These are phyloP conservation scores for Murraya koenigii DNA, from an alignment of 345 rosid species.

Conservation along the genomic window DNA sequence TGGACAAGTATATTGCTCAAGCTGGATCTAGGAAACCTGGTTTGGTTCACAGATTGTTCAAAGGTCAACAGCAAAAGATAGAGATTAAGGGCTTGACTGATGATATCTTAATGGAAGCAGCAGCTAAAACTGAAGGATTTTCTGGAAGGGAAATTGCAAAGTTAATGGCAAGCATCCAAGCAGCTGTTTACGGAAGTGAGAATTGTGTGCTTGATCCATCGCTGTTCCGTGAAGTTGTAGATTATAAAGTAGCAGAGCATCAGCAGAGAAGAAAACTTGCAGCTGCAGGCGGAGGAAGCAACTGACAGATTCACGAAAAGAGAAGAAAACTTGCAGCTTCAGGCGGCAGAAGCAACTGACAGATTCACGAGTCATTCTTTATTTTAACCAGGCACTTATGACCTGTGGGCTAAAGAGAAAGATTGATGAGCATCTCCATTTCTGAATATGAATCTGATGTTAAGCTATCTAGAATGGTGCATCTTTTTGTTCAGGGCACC, in stretches of 20 bases:
- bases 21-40: constrained; percentile 58
- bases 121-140: constrained; percentile 79
- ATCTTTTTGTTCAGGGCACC: not conserved
- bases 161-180: constrained; percentile 90
- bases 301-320: constrained; percentile 21
- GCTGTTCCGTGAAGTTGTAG: constrained; percentile 85
- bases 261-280: constrained; percentile 82
- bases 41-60: constrained; percentile 51
- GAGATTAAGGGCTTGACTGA: constrained; percentile 76
- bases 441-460: not conserved
- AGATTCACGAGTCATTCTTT: not conserved
- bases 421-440: not conserved
- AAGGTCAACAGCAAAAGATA: constrained; percentile 56
- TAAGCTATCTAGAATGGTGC: not conserved
- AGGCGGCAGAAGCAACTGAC: constrained; percentile 15
- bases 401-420: not conserved
- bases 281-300: constrained; percentile 19
- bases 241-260: constrained; percentile 92
- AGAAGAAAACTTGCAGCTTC: constrained; percentile 63
- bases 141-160: constrained; percentile 93
- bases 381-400: not conserved
- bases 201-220: constrained; percentile 68
- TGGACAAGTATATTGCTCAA: constrained; percentile 79
- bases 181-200: constrained; percentile 87
- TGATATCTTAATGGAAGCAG: constrained; percentile 78